Base-by-base conservation (phyloP, 371 early-diverging fungal genomes). In the Capniomyces stellatus region DNA sequence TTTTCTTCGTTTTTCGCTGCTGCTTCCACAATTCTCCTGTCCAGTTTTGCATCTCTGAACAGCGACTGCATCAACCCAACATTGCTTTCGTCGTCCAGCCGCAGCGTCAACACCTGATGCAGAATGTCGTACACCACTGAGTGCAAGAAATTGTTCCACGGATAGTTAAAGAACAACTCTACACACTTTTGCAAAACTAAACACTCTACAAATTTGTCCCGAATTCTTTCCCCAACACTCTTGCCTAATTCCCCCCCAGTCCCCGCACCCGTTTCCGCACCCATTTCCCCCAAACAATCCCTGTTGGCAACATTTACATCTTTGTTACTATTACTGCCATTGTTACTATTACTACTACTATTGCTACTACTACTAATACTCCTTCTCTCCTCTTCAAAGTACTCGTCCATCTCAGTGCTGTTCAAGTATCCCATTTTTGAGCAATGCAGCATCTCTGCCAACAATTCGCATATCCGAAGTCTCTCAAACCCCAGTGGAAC, bases 81-180 rank as follows among this genome's bases (percentile, higher is more conserved):
- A 57, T 80, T 81, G 48, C 69, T 71, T 48, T 76, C 80, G 21
- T 75, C 65, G 40, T 72, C 73, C 74, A 79, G 69, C 27, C 76
- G 75, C 57, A 88, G 77, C 63, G 92, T 92, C 59, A 93, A 85
- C 19, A 92, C 82, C 63, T 94, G 93, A 60, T 89, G 88, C 54
- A 92, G 74, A 76, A 92, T 87, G 63, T 94, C 95, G 62, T 88
- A 94, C 10, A 94, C 88, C 12, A 92, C 90, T 21, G 87, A 85
- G 67, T 94, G 95, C 56, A 94, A 61, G 62, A 94, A 87, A 74
- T 94, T 92, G 68, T 92, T 92, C 83, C 89, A 89, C 23, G 83
- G 80, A 63, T 84, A 89, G 23, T 72, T 69, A 71, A 92, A 89
- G 57, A 92, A 92, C 41, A 92, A 64, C 55, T 85, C 82, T n/a